These are phyloP conservation scores for Golubevia sp. DNA, from an alignment of 1,284 basidiomycete genomes.

Conservation along the genomic window DNA sequence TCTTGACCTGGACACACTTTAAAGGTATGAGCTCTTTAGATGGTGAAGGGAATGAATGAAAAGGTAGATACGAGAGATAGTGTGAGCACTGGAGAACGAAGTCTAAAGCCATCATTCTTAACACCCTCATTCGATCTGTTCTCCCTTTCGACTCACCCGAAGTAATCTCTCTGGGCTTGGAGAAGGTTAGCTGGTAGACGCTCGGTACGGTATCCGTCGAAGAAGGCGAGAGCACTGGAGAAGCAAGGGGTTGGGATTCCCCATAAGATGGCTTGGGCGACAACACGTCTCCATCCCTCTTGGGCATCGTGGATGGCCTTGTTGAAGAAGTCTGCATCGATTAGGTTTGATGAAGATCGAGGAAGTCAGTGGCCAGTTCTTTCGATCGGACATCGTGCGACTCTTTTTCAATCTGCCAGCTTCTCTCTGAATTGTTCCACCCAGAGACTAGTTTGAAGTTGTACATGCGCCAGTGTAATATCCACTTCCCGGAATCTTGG, in stretches of 20 bases:
- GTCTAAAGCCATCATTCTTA: constrained; percentile 63
- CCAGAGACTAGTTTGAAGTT: too few species aligned
- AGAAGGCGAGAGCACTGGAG: constrained; percentile 97
- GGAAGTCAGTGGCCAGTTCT: too few species aligned
- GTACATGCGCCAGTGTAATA: too few species aligned
- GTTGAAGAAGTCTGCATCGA: constrained; percentile 82
- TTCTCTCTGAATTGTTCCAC: too few species aligned
- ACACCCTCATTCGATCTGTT: neutral
- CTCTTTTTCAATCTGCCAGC: too few species aligned
- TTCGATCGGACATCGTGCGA: too few species aligned
- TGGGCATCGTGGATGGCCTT: constrained; percentile 90
- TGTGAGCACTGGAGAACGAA: constrained; percentile 92
- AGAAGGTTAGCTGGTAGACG: constrained; percentile 87
- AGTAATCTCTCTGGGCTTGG: constrained; percentile 78
- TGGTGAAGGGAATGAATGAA: neutral
- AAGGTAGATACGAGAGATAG: constrained; percentile 67
- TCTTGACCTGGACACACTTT: constrained; percentile 48
- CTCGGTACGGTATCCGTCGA: constrained; percentile 90
- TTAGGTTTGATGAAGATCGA: too few species aligned
- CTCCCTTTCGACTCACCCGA: constrained; percentile 46
- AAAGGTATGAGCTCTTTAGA: constrained; percentile 26
- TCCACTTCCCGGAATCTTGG: too few species aligned
- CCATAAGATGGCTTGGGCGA: constrained; percentile 95
- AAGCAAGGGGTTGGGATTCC: constrained; percentile 95
- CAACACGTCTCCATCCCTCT: constrained; percentile 95